Evolutionary conservation across 2,329 filamentous ascomycete species (phyloP).

Genomic region (Xylaria sp.): DNA sequence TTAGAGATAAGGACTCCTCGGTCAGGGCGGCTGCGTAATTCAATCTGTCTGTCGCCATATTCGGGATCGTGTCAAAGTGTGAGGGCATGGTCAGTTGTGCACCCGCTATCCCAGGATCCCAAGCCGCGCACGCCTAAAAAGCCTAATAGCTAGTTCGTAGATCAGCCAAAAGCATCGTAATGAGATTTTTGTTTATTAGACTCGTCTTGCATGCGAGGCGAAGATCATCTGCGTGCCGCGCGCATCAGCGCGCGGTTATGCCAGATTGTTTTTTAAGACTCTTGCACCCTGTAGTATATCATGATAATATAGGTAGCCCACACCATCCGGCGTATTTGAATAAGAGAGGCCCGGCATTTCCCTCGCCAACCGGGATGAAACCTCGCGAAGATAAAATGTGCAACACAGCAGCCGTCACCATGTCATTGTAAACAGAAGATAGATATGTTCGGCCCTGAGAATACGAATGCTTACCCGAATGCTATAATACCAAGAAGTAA

Average conservation of each 20-base stretch:
- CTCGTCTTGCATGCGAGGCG: conserved; percentile 30
- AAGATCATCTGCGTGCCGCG: conserved; percentile 38
- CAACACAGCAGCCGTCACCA: conserved; percentile 13
- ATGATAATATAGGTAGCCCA: conserved; percentile 25
- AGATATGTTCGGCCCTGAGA: conserved; percentile 14
- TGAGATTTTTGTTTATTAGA: conserved; percentile 25
- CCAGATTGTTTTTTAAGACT: conserved; percentile 22
- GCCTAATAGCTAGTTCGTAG: conserved; percentile 35
- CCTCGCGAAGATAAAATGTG: conserved; percentile 29
- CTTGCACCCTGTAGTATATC: conserved; percentile 19
- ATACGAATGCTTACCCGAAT: conserved; percentile 23
- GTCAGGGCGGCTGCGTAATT: conserved; percentile 21
- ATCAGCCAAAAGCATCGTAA: conserved; percentile 37
- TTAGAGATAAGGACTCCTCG: conserved; percentile 29
- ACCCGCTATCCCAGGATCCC: conserved; percentile 10
- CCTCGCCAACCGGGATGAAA: conserved; percentile 40
- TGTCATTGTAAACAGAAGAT: conserved; percentile 27
- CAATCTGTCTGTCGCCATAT: conserved; percentile 29
- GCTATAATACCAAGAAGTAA: conserved; percentile 5
- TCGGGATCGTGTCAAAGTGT: conserved; percentile 7
- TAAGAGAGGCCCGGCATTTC: conserved; percentile 22
- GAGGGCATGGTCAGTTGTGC: background rate
- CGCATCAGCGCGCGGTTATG: conserved; percentile 34
- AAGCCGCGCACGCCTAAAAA: conserved; percentile 28
- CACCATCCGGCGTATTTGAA: conserved; percentile 23